Base-by-base conservation (phyloP, 2,329 filamentous ascomycete species). In the Balansia obtecta region DNA sequence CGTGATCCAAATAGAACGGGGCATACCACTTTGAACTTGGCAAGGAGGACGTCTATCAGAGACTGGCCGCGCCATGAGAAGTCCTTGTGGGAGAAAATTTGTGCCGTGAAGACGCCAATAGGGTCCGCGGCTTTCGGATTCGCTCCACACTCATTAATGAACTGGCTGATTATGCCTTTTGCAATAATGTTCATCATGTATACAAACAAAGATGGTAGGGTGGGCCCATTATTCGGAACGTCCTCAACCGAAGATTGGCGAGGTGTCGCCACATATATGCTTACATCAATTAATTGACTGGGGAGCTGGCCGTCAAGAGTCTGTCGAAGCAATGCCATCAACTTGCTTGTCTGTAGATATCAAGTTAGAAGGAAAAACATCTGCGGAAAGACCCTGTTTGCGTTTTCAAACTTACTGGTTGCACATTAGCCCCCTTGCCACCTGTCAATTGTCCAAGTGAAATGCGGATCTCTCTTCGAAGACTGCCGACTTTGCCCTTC, bases 1-100 rank as follows among this genome's bases (percentile, higher is more conserved):
- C 80, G 76, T 56, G 90, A 80, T 16, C 91, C 91, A 63, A 94
- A 97, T 0, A 98, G 72, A 1, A 89, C 83, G 0, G 93, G 91
- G 59, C 88, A 95, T 3, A 80, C 74, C 15, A 86, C 74, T 53
- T 89, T 82, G 60, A 87, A 86, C 65, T 97, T 96, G 50, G 90
- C 73, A 60, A 95, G 83, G 32, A 97, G 73, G 52, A 97, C 86
- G 62, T 94, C 87, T 48, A 88, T 83, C 52, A 95, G 72, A 1
- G 83, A 76, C 45, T 76, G 68, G 9, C 80, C 83, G 47, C 82
- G 76, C 74, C 82, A 86, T 49, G 77, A 71, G 60, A 87, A 85
- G 15, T 79, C 74, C 16, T 79, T 73, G 48, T 77, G 74, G 1
- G 86, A 84, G 63, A 94, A 91, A 32, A 94, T 76, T 55, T 83